Percentiles rank a stretch among this genome's conserved stretches.
These are phyloP conservation scores for Dalbergia cultrata DNA, from an alignment of 306 rosid genomes.

Conservation along the genomic window DNA sequence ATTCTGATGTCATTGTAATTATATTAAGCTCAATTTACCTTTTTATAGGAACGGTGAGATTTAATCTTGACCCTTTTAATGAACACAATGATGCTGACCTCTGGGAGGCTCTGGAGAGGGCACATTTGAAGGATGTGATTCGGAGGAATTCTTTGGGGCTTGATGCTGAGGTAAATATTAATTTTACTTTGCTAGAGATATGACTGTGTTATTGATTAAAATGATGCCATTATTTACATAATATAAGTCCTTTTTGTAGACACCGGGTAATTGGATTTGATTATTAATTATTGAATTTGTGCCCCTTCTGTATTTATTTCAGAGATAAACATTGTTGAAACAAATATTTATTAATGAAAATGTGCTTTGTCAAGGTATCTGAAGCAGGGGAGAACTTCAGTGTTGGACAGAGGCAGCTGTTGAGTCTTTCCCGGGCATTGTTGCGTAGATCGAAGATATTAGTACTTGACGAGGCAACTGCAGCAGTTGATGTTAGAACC, in stretches of 20 bases:
- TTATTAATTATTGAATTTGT: slow-evolving; percentile 7
- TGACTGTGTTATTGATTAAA: slow-evolving; percentile 1
- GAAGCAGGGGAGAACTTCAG: slow-evolving; percentile 97
- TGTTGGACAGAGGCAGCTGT: slow-evolving; percentile 93
- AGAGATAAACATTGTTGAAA: slow-evolving; percentile 1
- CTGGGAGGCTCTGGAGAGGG: slow-evolving; percentile 96
- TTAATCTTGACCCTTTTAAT: slow-evolving; percentile 87
- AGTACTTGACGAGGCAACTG: slow-evolving; percentile 98
- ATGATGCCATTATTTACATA: slow-evolving; percentile 9
- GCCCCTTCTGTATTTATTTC: neutral
- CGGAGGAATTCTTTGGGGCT: slow-evolving; percentile 82
- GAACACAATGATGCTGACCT: slow-evolving; percentile 93
- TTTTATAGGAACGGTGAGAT: slow-evolving; percentile 79
- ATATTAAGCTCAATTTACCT: slow-evolving; percentile 21
- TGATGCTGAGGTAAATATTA: slow-evolving; percentile 76
- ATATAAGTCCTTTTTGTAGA: neutral
- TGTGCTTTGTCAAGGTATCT: slow-evolving; percentile 67
- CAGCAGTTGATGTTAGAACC: slow-evolving; percentile 93
- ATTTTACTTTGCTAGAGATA: slow-evolving; percentile 19
- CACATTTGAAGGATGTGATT: slow-evolving; percentile 86
- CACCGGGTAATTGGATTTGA: neutral
- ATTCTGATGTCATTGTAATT: slow-evolving; percentile 5
- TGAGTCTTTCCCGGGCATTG: slow-evolving; percentile 92
- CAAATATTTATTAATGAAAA: slow-evolving; percentile 34
- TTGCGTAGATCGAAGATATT: slow-evolving; percentile 89